These are phyloP conservation scores for Cystofilobasidium capitatum DNA, from an alignment of 768 basidiomycete species.

Conservation along the genomic window DNA sequence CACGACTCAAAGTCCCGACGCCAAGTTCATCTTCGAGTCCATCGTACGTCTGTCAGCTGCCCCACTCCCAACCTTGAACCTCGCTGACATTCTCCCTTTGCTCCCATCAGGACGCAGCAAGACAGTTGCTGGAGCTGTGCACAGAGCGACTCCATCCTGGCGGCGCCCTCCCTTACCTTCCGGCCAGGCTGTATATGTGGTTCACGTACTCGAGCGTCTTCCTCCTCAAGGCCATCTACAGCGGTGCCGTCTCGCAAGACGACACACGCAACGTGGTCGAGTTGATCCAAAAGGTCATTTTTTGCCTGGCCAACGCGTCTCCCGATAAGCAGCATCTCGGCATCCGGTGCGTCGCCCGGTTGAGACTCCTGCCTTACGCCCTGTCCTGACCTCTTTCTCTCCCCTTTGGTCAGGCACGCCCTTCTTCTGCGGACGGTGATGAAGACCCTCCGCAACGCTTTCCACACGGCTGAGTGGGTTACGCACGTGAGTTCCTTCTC, in stretches of 20 bases:
- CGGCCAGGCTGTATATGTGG: slow-evolving; percentile 26
- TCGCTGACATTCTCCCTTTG: not conserved
- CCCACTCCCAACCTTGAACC: not conserved
- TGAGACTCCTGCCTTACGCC: not conserved
- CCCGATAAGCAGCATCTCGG: slow-evolving; percentile 13
- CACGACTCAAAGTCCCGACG: slow-evolving; percentile 26
- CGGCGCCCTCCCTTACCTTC: slow-evolving; percentile 30
- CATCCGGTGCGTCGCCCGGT: not conserved
- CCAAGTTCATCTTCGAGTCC: slow-evolving; percentile 31
- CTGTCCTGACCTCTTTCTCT: not conserved
- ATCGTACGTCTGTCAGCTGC: slow-evolving; percentile 13
- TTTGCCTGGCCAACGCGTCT: slow-evolving; percentile 15
- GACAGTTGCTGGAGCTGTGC: slow-evolving; percentile 28
- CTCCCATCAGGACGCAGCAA: slow-evolving; percentile 28
- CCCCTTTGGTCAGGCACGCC: slow-evolving; percentile 5
- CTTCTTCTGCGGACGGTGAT: slow-evolving; percentile 20
- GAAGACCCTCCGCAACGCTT: slow-evolving; percentile 13
- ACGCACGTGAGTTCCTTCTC: slow-evolving; percentile 6
- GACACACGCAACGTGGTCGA: slow-evolving; percentile 22
- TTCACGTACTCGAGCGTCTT: slow-evolving; percentile 30
- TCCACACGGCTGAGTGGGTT: slow-evolving; percentile 14
- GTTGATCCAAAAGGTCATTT: slow-evolving; percentile 26
- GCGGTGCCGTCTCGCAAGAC: slow-evolving; percentile 22
- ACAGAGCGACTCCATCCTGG: slow-evolving; percentile 30
- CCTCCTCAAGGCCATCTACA: slow-evolving; percentile 29